Conservation (phyloP, 768 basidiomycete species). For the Trametes maxima region DNA sequence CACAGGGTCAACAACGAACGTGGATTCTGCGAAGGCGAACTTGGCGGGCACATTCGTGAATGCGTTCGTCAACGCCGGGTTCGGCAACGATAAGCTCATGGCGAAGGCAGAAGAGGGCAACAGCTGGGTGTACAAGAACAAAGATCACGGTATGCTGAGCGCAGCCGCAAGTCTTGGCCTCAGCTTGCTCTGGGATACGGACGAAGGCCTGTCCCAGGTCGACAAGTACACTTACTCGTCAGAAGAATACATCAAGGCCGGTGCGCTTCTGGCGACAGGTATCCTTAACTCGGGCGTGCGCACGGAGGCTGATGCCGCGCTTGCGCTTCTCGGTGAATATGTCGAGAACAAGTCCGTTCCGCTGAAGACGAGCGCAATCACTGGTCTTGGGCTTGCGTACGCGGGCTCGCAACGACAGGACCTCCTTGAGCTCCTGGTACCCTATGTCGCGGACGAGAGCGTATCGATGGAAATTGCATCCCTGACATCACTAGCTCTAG, state of each 20-base stretch:
- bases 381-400: conserved; percentile 93
- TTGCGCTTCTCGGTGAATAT: conserved; percentile 89
- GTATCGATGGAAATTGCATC: conserved; percentile 88
- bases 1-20: conserved; percentile 65
- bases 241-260: conserved; percentile 97
- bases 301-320: conserved; percentile 90
- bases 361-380: conserved; percentile 85
- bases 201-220: conserved; percentile 89
- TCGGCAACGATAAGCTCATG: conserved; percentile 98
- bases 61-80: conserved; percentile 98
- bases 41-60: conserved; percentile 97
- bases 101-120: conserved; percentile 94
- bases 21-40: conserved; percentile 94
- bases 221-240: conserved; percentile 97
- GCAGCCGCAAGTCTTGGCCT: conserved; percentile 94
- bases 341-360: conserved; percentile 84
- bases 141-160: conserved; percentile 98
- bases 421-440: conserved; percentile 73
- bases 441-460: conserved; percentile 78
- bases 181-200: conserved; percentile 94
- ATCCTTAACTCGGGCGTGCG: conserved; percentile 88
- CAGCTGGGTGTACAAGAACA: conserved; percentile 99
- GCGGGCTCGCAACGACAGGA: conserved; percentile 93
- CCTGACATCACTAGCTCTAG: conserved; percentile 84
- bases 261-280: conserved; percentile 93